Conservation (phyloP, 768 basidiomycete genomes). For the Termitomyces sp. region DNA sequence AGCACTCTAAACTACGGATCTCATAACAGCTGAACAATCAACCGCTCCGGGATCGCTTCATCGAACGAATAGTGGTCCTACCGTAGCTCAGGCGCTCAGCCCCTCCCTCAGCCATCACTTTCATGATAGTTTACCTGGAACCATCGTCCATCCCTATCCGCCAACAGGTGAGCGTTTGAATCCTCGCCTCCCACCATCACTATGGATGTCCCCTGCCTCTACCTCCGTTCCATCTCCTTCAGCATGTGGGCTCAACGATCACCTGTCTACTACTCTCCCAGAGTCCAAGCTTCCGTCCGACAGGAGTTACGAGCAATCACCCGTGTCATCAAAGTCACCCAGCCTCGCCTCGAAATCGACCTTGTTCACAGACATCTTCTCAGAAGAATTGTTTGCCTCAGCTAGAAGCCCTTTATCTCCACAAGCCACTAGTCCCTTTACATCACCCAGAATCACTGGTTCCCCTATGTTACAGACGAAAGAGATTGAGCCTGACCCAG, state of each 20-base stretch:
- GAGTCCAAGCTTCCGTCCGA: slow-evolving; percentile 26
- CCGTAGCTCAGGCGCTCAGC: slow-evolving; percentile 4
- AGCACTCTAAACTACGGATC: neutral
- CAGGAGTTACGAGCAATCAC: slow-evolving; percentile 26
- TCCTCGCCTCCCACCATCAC: slow-evolving; percentile 60
- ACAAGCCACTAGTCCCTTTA: slow-evolving; percentile 47
- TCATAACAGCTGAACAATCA: slow-evolving; percentile 7
- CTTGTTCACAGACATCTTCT: slow-evolving; percentile 64
- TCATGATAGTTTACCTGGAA: slow-evolving; percentile 9
- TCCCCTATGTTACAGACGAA: slow-evolving; percentile 59
- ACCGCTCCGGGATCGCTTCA: slow-evolving; percentile 6
- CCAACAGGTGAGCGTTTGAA: slow-evolving; percentile 44
- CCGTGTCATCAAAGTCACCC: slow-evolving; percentile 39
- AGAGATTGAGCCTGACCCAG: slow-evolving; percentile 46
- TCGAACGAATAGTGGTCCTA: slow-evolving; percentile 9
- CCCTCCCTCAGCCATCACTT: slow-evolving; percentile 4
- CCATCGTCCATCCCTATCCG: slow-evolving; percentile 18
- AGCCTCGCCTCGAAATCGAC: slow-evolving; percentile 52
- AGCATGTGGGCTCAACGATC: slow-evolving; percentile 29
- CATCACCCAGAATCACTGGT: slow-evolving; percentile 62
- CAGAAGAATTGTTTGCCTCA: slow-evolving; percentile 57
- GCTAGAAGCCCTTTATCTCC: slow-evolving; percentile 31
- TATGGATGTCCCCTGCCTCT: slow-evolving; percentile 79
- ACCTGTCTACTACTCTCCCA: slow-evolving; percentile 31
- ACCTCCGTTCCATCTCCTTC: slow-evolving; percentile 39